phyloP scores from a whole-genome alignment of 2,329 filamentous ascomycete species.

The Didymella segeticola region DNA sequence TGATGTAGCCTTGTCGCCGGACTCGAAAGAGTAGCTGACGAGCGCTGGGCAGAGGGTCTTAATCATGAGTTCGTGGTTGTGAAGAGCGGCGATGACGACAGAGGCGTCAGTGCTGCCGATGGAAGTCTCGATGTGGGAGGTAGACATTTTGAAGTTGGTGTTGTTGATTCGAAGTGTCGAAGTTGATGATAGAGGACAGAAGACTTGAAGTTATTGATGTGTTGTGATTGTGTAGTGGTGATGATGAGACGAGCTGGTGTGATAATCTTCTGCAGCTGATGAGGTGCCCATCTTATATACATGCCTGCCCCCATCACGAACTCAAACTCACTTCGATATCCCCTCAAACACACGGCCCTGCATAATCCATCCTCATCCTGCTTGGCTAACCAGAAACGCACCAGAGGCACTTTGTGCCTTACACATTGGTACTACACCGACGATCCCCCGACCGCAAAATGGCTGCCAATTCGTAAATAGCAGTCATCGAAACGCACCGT shows the following conservation, averaged over 20 bases:
- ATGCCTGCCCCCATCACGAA: constrained; percentile 5
- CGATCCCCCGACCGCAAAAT: constrained; percentile 3
- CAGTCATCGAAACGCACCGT: constrained; percentile 21
- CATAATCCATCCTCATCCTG: constrained; percentile 7
- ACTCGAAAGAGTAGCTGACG: constrained; percentile 43
- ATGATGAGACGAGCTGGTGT: constrained; percentile 15
- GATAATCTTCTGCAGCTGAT: constrained; percentile 1
- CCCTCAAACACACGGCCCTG: constrained; percentile 14
- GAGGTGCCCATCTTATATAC: constrained; percentile 15
- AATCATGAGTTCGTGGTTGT: constrained; percentile 52
- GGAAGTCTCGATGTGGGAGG: constrained; percentile 47
- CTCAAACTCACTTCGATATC: constrained; percentile 1
- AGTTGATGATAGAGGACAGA: neutral
- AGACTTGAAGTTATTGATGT: neutral
- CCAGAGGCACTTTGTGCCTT: constrained; percentile 2
- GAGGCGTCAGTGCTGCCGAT: constrained; percentile 33
- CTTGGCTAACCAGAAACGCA: constrained; percentile 13
- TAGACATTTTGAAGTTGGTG: constrained; percentile 38
- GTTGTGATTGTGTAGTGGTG: constrained; percentile 6
- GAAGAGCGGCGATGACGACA: constrained; percentile 44
- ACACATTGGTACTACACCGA: constrained; percentile 15
- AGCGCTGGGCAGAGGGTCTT: constrained; percentile 47
- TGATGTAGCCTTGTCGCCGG: constrained; percentile 36
- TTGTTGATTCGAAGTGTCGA: neutral
- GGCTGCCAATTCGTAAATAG: constrained; percentile 22